Percentiles rank a stretch among this genome's conserved stretches.
Conservation (phyloP, 306 rosid genomes). For the Luffa acutangula region DNA sequence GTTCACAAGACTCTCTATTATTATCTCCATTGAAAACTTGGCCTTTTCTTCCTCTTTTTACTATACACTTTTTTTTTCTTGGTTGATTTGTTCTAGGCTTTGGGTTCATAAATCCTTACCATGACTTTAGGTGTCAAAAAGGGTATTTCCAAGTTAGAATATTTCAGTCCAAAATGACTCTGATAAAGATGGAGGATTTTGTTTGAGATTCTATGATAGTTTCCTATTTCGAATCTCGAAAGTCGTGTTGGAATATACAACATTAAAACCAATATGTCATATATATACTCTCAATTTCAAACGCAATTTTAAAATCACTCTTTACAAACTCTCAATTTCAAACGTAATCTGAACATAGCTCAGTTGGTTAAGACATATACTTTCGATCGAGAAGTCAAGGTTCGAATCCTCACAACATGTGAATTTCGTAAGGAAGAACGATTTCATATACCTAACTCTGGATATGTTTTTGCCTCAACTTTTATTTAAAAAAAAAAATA, state of each 20-base stretch:
- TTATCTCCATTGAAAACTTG: neutral
- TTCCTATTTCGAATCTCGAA: neutral
- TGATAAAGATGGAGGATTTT: neutral
- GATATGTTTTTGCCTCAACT: no score
- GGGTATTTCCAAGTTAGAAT: neutral
- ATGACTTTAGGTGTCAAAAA: neutral
- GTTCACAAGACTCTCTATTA: neutral
- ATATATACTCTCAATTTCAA: neutral
- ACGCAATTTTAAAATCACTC: neutral
- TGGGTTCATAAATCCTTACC: neutral
- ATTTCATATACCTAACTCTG: no score
- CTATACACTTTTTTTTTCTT: neutral
- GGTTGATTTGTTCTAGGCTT: neutral
- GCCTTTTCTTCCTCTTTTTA: neutral
- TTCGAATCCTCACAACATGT: no score
- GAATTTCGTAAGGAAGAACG: no score
- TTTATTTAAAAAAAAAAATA: no score
- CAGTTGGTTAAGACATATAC: no score
- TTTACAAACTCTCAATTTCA: neutral
- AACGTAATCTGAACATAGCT: no score
- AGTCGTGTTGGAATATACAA: neutral
- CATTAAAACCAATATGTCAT: neutral
- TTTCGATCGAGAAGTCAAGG: no score
- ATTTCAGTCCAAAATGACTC: neutral
- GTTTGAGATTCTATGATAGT: neutral